A percentile compares a stretch with the other conserved stretches of the same genome.
Conservation (phyloP, 129 eudicot species). For the Flaveria ramosissima region DNA sequence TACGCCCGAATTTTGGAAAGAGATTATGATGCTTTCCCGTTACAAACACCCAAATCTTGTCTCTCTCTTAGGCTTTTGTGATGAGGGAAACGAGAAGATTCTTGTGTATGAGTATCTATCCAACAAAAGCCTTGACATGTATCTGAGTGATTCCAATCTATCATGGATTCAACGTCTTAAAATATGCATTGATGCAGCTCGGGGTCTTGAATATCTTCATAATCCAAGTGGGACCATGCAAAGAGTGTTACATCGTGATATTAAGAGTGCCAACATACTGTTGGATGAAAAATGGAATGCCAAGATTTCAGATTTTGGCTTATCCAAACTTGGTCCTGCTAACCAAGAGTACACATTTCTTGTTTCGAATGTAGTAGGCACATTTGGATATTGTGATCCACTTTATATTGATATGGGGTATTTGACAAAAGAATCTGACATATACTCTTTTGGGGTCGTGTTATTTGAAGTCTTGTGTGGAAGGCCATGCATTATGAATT, state of each 20-base stretch:
- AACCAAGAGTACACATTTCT: neutral
- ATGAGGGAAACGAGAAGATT: too few relatives aligned
- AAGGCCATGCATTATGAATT: neutral
- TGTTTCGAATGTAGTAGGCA: too few relatives aligned
- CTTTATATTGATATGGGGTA: too few relatives aligned
- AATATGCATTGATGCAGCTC: neutral
- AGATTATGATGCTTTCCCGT: neutral
- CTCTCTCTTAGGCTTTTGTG: too few relatives aligned
- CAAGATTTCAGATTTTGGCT: neutral
- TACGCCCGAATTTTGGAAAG: neutral
- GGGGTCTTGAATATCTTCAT: neutral
- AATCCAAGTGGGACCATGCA: neutral
- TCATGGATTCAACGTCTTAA: neutral
- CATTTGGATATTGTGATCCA: too few relatives aligned
- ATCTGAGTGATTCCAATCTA: neutral
- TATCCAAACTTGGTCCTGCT: neutral
- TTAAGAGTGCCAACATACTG: neutral
- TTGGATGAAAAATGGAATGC: neutral
- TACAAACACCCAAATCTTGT: too few relatives aligned
- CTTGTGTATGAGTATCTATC: too few relatives aligned
- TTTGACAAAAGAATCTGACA: neutral
- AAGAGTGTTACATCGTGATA: neutral
- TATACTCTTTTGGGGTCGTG: neutral
- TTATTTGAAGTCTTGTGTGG: conserved; percentile 5
- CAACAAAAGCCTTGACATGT: conserved; percentile 2